Evolutionary conservation across 495 filamentous ascomycete genomes (phyloP).

Genomic region (Aspergillus funiculosus): DNA sequence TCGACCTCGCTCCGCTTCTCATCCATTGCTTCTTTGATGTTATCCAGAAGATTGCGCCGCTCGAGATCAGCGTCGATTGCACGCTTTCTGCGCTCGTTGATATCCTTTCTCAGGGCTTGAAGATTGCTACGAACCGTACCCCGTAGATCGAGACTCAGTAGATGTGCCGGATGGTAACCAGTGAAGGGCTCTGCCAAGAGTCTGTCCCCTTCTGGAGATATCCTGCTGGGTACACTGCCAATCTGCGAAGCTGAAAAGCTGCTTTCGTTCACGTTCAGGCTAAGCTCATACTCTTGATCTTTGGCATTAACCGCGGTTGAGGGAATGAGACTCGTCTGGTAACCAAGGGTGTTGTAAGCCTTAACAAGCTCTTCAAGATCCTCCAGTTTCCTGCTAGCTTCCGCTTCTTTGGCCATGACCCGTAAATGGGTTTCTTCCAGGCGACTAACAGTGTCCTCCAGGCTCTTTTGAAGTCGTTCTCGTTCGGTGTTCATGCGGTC

Average conservation of each 20-base stretch:
- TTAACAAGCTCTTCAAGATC: conserved; percentile 82
- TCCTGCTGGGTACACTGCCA: conserved; percentile 48
- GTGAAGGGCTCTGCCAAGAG: conserved; percentile 72
- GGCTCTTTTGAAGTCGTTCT: conserved; percentile 79
- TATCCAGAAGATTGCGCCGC: conserved; percentile 83
- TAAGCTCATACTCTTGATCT: conserved; percentile 75
- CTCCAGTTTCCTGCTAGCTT: conserved; percentile 77
- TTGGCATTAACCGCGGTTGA: conserved; percentile 77
- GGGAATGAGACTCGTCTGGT: conserved; percentile 87
- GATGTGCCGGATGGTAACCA: conserved; percentile 82
- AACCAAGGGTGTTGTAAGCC: conserved; percentile 86
- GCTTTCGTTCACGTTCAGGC: conserved; percentile 66
- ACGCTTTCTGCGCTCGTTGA: conserved; percentile 74
- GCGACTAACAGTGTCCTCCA: conserved; percentile 64
- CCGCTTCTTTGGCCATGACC: conserved; percentile 74
- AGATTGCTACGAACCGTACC: conserved; percentile 75
- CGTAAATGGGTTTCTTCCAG: conserved; percentile 78
- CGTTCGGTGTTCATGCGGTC: conserved; percentile 96
- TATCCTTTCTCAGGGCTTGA: conserved; percentile 71
- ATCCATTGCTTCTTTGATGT: conserved; percentile 88
- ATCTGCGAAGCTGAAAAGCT: conserved; percentile 73
- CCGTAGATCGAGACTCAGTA: conserved; percentile 80
- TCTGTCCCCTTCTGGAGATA: conserved; percentile 51
- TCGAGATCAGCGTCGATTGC: conserved; percentile 84
- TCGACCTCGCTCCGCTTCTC: conserved; percentile 91